These are phyloP conservation scores for Austroboletus festivus DNA, from an alignment of 768 basidiomycete species.

Conservation along the genomic window DNA sequence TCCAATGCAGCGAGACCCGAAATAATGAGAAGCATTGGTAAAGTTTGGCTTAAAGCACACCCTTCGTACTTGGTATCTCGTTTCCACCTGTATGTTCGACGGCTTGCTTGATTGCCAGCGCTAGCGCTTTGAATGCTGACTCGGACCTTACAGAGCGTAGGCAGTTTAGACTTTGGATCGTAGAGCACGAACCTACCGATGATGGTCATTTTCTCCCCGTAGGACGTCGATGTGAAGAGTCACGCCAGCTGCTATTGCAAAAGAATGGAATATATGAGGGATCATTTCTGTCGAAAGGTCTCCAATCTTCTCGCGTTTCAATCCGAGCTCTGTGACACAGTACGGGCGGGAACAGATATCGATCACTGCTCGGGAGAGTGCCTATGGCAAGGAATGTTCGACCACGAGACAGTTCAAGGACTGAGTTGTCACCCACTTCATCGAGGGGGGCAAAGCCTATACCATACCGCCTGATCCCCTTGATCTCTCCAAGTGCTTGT, in stretches of 20 bases:
- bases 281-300: constrained; percentile 98
- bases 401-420: background rate
- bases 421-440: constrained; percentile 57
- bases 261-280: constrained; percentile 95
- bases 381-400: constrained; percentile 45
- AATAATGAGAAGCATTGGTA: too few species aligned
- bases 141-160: constrained; percentile 62
- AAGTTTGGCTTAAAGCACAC: constrained; percentile 78
- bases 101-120: constrained; percentile 93
- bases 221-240: constrained; percentile 95
- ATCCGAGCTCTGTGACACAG: constrained; percentile 87
- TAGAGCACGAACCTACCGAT: constrained; percentile 71
- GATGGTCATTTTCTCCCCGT: constrained; percentile 96
- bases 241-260: constrained; percentile 92
- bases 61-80: constrained; percentile 96
- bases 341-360: constrained; percentile 98
- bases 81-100: constrained; percentile 83
- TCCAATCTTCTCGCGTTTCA: constrained; percentile 89
- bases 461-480: constrained; percentile 92
- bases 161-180: background rate
- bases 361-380: constrained; percentile 92
- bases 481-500: constrained; percentile 88
- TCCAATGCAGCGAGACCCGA: too few species aligned
- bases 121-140: constrained; percentile 97
- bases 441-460: constrained; percentile 96